Percentiles rank a stretch among this genome's conserved stretches.
phyloP scores from a whole-genome alignment of 2,329 filamentous ascomycete genomes.

The Trichoderma lentiforme region DNA sequence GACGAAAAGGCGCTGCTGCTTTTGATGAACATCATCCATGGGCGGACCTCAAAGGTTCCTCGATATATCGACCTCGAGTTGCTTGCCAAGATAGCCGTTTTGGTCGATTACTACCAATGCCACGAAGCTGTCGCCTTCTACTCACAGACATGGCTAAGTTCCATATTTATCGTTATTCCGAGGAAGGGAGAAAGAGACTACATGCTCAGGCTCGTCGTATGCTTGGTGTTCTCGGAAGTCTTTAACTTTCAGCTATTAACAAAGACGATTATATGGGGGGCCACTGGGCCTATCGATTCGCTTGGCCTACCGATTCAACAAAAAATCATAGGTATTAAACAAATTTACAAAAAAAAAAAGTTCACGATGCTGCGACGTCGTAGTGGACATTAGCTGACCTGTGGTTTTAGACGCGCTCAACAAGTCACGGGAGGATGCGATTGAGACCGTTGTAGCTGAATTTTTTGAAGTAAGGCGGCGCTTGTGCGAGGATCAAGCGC shows the following conservation, averaged over 20 bases:
- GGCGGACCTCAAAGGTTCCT: constrained; percentile 38
- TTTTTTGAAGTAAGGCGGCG: neutral
- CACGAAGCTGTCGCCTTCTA: constrained; percentile 41
- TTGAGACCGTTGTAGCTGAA: neutral
- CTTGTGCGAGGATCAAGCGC: neutral
- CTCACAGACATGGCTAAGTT: constrained; percentile 3
- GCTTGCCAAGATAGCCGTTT: constrained; percentile 41
- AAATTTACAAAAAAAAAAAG: neutral
- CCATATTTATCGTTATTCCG: neutral
- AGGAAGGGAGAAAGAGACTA: neutral
- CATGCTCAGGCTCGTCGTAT: neutral
- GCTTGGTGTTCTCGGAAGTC: neutral
- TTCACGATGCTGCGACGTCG: too few species aligned
- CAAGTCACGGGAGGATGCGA: neutral
- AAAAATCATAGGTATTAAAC: neutral
- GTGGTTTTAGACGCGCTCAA: neutral
- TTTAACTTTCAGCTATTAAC: neutral
- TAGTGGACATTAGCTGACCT: neutral
- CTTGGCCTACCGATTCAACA: neutral
- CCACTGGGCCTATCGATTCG: neutral
- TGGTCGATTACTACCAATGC: constrained; percentile 43
- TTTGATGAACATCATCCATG: constrained; percentile 44
- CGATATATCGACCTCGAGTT: constrained; percentile 35
- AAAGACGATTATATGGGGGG: neutral
- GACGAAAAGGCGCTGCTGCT: constrained; percentile 39